Evolutionary conservation across 2,329 filamentous ascomycete species (phyloP).

Genomic region (Diplocarpon rosae): DNA sequence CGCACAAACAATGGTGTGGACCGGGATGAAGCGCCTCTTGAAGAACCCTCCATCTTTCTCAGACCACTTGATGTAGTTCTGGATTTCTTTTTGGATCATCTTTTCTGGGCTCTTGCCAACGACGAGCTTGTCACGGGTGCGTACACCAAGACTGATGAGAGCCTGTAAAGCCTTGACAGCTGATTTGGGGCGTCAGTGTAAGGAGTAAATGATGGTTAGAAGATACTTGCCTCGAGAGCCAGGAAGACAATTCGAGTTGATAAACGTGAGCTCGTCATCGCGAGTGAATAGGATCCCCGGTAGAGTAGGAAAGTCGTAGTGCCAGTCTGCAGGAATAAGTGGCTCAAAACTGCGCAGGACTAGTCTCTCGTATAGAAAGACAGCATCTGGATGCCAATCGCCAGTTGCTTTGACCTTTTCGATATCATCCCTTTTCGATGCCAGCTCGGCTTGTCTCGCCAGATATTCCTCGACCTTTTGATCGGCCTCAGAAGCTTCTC

Average conservation of each 20-base stretch:
- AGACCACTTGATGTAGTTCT: constrained; percentile 27
- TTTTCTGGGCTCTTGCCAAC: constrained; percentile 13
- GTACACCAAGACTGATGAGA: constrained; percentile 22
- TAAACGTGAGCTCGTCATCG: constrained; percentile 17
- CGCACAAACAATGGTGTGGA: constrained; percentile 18
- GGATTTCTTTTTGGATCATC: constrained; percentile 23
- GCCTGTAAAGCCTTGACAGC: constrained; percentile 21
- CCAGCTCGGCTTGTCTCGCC: constrained; percentile 22
- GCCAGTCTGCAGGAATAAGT: constrained; percentile 22
- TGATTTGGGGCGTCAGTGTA: constrained; percentile 10
- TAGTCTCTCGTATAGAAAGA: constrained; percentile 24
- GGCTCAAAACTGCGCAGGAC: constrained; percentile 24
- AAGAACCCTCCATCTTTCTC: constrained; percentile 26
- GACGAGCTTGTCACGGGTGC: constrained; percentile 17
- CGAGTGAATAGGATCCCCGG: constrained; percentile 22
- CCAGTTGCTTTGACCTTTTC: constrained; percentile 17
- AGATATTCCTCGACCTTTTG: constrained; percentile 24
- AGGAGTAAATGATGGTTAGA: background rate
- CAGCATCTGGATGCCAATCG: constrained; percentile 24
- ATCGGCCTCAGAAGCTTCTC: constrained; percentile 10
- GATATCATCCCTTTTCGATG: constrained; percentile 16
- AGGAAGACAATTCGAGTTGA: constrained; percentile 20
- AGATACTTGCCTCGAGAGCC: constrained; percentile 18
- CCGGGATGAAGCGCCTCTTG: constrained; percentile 24
- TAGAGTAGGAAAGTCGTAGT: constrained; percentile 25